These are phyloP conservation scores for Arthroderma sp. DNA, from an alignment of 2,329 filamentous ascomycete genomes.

Conservation along the genomic window DNA sequence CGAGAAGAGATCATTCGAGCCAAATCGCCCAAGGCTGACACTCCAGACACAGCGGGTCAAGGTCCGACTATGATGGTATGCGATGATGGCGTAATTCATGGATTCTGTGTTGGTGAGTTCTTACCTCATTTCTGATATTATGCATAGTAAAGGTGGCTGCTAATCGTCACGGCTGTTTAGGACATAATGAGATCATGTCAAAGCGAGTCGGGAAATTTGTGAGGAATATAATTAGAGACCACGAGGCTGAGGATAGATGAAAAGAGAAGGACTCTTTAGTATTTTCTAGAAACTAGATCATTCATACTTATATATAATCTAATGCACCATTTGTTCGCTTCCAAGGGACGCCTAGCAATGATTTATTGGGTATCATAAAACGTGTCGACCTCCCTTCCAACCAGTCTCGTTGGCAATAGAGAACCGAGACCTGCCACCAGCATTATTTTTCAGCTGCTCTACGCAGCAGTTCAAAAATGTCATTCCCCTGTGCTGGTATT, in stretches of 20 bases:
- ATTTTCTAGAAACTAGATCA: too few relatives aligned
- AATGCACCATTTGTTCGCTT: too few relatives aligned
- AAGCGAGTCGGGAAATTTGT: constrained; percentile 39
- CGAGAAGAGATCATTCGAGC: constrained; percentile 41
- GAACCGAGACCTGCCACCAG: background rate
- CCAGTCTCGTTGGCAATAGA: background rate
- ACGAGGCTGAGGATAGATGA: constrained; percentile 4
- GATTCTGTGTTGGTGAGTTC: constrained; percentile 43
- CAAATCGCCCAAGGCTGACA: constrained; percentile 20
- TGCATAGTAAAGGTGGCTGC: background rate
- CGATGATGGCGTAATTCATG: constrained; percentile 43
- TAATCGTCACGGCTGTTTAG: constrained; percentile 11
- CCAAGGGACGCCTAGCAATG: background rate
- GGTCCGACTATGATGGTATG: constrained; percentile 44
- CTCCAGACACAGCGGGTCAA: constrained; percentile 17
- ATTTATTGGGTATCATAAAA: constrained; percentile 1
- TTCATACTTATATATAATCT: too few relatives aligned
- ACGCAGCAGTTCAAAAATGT: constrained; percentile 20
- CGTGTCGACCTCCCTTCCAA: background rate
- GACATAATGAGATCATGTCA: constrained; percentile 37
- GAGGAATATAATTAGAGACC: constrained; percentile 23
- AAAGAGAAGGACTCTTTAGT: background rate
- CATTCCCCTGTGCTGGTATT: constrained; percentile 2
- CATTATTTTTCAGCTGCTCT: constrained; percentile 19
- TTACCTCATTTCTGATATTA: background rate